phyloP scores from a whole-genome alignment of 2,329 filamentous ascomycete species.

The Aspergillus ibericus region DNA sequence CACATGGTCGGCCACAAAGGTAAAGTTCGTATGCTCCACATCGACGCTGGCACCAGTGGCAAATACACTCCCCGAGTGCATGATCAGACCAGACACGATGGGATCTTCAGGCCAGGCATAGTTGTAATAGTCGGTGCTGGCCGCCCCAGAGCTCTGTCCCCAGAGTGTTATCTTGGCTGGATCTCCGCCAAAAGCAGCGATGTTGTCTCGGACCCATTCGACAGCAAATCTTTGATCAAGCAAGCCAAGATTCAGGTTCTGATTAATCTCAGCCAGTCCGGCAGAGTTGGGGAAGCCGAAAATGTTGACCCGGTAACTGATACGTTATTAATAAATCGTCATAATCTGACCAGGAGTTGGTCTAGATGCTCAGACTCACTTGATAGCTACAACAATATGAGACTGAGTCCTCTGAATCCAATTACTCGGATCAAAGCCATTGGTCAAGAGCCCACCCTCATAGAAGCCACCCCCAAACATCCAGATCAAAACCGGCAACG shows the following conservation, averaged over 20 bases:
- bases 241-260: neutral
- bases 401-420: neutral
- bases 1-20: neutral
- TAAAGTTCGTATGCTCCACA: neutral
- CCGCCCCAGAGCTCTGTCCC: conserved; percentile 47
- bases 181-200: conserved; percentile 54
- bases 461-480: neutral
- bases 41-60: neutral
- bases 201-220: conserved; percentile 55
- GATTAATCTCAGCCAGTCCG: neutral
- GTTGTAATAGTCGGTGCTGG: conserved; percentile 31
- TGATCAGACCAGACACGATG: conserved; percentile 39
- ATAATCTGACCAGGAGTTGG: neutral
- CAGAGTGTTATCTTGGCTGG: conserved; percentile 47
- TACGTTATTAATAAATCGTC: no score
- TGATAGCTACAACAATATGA: neutral
- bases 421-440: neutral
- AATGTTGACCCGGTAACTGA: neutral
- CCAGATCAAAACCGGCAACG: neutral
- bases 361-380: neutral
- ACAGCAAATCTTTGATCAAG: conserved; percentile 55
- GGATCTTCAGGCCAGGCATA: conserved; percentile 38
- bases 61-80: neutral
- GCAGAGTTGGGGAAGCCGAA: neutral
- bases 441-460: neutral